Evolutionary conservation across 2,329 filamentous ascomycete genomes (phyloP).

Genomic region (Penicillium sp.): DNA sequence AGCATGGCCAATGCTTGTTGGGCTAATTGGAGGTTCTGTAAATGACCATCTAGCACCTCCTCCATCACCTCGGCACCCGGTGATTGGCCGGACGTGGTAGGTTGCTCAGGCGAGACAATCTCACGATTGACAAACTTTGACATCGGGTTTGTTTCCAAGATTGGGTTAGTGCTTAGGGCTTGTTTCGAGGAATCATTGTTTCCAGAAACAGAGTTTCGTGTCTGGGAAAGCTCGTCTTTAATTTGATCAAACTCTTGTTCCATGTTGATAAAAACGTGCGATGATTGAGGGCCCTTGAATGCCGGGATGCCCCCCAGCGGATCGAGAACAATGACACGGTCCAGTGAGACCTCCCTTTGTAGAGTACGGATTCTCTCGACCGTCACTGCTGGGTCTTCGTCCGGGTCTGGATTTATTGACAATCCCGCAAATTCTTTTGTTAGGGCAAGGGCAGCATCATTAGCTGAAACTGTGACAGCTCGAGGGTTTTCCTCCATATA

Average conservation of each 20-base stretch:
- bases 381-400: slow-evolving; percentile 45
- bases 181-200: slow-evolving; percentile 15
- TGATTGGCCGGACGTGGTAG: slow-evolving; percentile 14
- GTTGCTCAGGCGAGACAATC: slow-evolving; percentile 20
- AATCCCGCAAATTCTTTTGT: slow-evolving; percentile 72
- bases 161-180: slow-evolving; percentile 16
- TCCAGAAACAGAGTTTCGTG: slow-evolving; percentile 19
- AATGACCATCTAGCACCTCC: slow-evolving; percentile 47
- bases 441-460: slow-evolving; percentile 72
- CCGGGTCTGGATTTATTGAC: slow-evolving; percentile 46
- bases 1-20: slow-evolving; percentile 70
- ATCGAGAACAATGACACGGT: slow-evolving; percentile 86
- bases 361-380: slow-evolving; percentile 42
- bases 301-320: slow-evolving; percentile 80
- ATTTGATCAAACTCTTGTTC: slow-evolving; percentile 81
- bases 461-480: slow-evolving; percentile 51
- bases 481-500: slow-evolving; percentile 54
- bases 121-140: slow-evolving; percentile 43
- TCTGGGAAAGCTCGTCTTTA: slow-evolving; percentile 56
- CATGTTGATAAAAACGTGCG: slow-evolving; percentile 87
- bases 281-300: slow-evolving; percentile 54
- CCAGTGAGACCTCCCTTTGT: slow-evolving; percentile 62
- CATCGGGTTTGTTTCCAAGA: slow-evolving; percentile 43
- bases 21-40: slow-evolving; percentile 71
- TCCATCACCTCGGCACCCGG: slow-evolving; percentile 11